Base-by-base conservation (phyloP, 2,329 filamentous ascomycete genomes). In the Westerdykella sp. region DNA sequence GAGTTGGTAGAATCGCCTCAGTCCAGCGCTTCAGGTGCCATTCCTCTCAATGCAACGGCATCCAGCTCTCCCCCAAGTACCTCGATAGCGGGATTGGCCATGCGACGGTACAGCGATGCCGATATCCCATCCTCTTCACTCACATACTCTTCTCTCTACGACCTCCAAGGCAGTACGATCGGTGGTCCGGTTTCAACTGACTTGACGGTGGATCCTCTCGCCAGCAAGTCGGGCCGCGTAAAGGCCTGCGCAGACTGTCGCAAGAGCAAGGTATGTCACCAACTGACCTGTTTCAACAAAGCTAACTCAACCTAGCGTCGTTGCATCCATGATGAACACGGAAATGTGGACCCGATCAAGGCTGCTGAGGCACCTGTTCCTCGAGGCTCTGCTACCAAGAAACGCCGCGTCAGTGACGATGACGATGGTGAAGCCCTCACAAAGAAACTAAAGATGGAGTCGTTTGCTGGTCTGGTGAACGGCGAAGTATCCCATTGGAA, bases 181-280 rank as follows among this genome's bases (percentile, higher is more conserved):
- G 57, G 56, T 32, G 53, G 55, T 2, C 57, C 55, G 52, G 67
- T 56, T 34, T 58, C 62, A 60, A 56, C 56, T 18, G 62, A 65
- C 39, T 50, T 60, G n/a, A 58, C 57, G 16, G 51, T 53, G n/a
- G 65, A 69, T 35, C 59, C 67, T 47, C 55, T 66, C 47, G 63
- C 76, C 46, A 71, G 70, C 37, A 74, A 79, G 64, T 78, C 79
- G 59, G 73, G 78, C 46, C 66, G 80, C 54, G 81, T 74, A 55
- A 83, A 82, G 62, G 80, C 80, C 35, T 84, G 80, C 59, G 73
- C 79, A 45, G 79, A 83, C 53, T 84, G 80, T 63, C 75, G 80
- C 37, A 83, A 81, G 60, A 82, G 79, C 72, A 83, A 83, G 73
- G 80, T 81, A 59, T 63, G 74, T 34, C 18, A 12, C 15, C 25